A percentile compares a stretch with the other conserved stretches of the same genome.
phyloP scores from a whole-genome alignment of 176 grass and related monocot species.

The Triticum monococcum region DNA sequence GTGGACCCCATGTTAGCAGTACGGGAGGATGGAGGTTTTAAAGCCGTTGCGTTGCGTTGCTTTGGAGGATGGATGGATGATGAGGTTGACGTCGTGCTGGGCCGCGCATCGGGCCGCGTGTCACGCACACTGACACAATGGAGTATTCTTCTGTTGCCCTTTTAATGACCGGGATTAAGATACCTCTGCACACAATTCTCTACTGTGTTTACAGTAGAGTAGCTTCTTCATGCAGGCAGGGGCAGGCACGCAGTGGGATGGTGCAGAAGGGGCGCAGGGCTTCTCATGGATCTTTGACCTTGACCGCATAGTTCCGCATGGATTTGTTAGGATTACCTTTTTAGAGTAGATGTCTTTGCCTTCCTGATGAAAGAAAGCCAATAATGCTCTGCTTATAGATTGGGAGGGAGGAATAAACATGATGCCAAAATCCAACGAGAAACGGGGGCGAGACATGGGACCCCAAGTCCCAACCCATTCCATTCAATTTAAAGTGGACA shows the following conservation, averaged over 20 bases:
- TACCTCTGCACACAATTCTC: background rate
- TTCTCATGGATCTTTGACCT: background rate
- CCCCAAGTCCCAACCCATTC: background rate
- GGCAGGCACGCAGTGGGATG: too few species aligned
- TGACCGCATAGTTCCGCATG: background rate
- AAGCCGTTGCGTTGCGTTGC: background rate
- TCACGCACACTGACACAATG: background rate
- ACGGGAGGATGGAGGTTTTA: background rate
- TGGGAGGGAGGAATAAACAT: background rate
- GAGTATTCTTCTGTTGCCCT: slow-evolving; percentile 29
- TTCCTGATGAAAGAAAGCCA: background rate
- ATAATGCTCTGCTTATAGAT: background rate
- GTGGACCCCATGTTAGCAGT: background rate
- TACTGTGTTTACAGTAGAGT: background rate
- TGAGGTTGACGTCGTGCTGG: slow-evolving; percentile 26
- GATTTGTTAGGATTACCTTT: background rate
- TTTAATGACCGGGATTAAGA: slow-evolving; percentile 14
- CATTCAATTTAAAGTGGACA: slow-evolving; percentile 23
- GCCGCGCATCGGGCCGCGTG: slow-evolving; percentile 1
- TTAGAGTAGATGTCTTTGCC: too few species aligned
- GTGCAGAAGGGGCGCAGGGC: background rate
- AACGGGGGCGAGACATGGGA: background rate
- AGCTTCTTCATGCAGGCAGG: background rate
- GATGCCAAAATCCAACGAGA: background rate
- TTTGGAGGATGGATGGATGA: background rate